Evolutionary conservation across 2,329 filamentous ascomycete species (phyloP).

Genomic region (Aureobasidium melanogenum): DNA sequence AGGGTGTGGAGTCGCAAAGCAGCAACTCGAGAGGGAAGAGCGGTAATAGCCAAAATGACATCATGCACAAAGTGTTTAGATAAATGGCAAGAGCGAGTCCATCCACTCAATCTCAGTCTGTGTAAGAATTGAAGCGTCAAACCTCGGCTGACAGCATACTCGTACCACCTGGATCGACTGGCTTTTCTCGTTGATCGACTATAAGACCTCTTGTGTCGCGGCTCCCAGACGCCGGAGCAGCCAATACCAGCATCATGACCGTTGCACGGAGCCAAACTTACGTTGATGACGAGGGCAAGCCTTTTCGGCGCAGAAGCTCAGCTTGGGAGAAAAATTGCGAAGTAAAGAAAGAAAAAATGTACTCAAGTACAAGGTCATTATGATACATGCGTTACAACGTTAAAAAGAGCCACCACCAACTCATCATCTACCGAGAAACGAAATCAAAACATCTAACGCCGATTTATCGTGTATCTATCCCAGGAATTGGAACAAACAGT

Average conservation of each 20-base stretch:
- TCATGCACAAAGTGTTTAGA: not conserved
- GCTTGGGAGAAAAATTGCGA: not conserved
- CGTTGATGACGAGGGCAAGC: not conserved
- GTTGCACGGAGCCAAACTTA: not conserved
- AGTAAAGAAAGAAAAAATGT: not conserved
- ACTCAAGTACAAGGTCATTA: conserved; percentile 3
- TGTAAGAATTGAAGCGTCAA: not conserved
- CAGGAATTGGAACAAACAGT: not conserved
- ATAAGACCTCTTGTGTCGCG: not conserved
- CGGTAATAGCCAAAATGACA: not conserved
- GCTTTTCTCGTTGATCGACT: not conserved
- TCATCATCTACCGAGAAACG: not conserved
- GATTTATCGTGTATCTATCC: not conserved
- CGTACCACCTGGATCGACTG: not conserved
- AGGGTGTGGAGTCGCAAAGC: not conserved
- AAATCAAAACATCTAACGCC: not conserved
- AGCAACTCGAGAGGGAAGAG: not conserved
- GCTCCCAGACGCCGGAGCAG: not conserved
- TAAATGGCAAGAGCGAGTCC: not conserved
- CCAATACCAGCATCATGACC: not conserved
- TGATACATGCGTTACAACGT: conserved; percentile 7
- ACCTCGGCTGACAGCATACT: not conserved
- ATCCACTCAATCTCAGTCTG: not conserved
- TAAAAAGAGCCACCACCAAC: not conserved
- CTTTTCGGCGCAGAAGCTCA: not conserved